Conservation (phyloP, 768 basidiomycete species). For the Clitopilus hobsonii region DNA sequence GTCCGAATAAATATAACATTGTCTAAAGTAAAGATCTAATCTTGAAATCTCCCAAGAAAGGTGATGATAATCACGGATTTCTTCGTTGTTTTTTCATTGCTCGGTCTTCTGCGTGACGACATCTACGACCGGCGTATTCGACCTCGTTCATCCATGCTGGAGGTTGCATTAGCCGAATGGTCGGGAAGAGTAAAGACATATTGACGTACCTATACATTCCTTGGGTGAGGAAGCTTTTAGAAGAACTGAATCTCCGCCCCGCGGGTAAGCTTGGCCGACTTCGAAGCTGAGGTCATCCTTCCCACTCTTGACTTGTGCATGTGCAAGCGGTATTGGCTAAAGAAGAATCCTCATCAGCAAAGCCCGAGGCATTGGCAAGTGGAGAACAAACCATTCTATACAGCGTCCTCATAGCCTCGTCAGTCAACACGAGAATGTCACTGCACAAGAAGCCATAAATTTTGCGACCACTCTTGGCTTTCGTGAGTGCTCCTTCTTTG, state of each 20-base stretch:
- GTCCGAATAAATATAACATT: no score
- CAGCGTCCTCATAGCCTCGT: conserved; percentile 60
- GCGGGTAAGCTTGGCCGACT: conserved; percentile 60
- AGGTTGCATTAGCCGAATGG: neutral
- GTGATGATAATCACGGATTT: conserved; percentile 3
- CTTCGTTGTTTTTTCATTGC: conserved; percentile 17
- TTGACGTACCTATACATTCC: conserved; percentile 12
- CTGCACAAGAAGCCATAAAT: conserved; percentile 79
- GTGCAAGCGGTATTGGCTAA: neutral
- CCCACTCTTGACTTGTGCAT: neutral
- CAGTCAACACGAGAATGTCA: conserved; percentile 85
- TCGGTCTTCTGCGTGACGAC: conserved; percentile 26
- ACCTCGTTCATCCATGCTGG: conserved; percentile 26
- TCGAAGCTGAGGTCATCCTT: conserved; percentile 69
- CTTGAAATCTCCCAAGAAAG: no score
- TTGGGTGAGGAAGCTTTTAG: conserved; percentile 30
- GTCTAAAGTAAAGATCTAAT: no score
- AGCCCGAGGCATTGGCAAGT: neutral
- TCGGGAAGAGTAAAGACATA: no score
- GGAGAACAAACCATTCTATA: conserved; percentile 72
- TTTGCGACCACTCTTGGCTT: conserved; percentile 81
- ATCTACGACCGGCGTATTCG: conserved; percentile 31
- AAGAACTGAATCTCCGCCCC: conserved; percentile 67
- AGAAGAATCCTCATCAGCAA: conserved; percentile 18
- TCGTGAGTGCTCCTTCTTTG: conserved; percentile 72